Evolutionary conservation across 2,329 filamentous ascomycete genomes (phyloP).

Genomic region (Fusarium sp.): DNA sequence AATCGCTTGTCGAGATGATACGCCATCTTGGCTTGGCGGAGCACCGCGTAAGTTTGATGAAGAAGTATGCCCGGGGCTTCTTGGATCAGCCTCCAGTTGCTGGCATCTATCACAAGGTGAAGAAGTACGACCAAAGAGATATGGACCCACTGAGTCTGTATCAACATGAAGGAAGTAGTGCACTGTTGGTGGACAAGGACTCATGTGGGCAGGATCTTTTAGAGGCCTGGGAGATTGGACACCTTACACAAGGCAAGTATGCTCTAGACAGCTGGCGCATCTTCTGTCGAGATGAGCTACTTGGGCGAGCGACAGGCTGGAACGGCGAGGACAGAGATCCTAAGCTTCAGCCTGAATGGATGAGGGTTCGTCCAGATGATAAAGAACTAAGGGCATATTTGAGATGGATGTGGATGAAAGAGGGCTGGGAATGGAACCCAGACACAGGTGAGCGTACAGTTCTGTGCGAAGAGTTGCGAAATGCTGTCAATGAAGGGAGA

Average conservation of each 20-base stretch:
- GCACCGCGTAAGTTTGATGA: slow-evolving; percentile 71
- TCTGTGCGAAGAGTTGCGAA: slow-evolving; percentile 61
- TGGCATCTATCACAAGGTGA: slow-evolving; percentile 62
- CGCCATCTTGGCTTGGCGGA: slow-evolving; percentile 74
- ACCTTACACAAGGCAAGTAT: slow-evolving; percentile 83
- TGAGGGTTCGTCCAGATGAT: slow-evolving; percentile 80
- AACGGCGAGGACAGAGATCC: slow-evolving; percentile 62
- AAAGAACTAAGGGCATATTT: slow-evolving; percentile 90
- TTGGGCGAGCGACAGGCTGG: slow-evolving; percentile 72
- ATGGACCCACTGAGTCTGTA: slow-evolving; percentile 29
- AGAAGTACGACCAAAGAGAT: slow-evolving; percentile 54
- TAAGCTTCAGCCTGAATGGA: slow-evolving; percentile 87
- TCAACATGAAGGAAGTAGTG: neutral
- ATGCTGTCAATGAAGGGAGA: slow-evolving; percentile 64
- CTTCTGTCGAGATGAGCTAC: slow-evolving; percentile 83
- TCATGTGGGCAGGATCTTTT: slow-evolving; percentile 28
- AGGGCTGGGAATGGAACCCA: slow-evolving; percentile 84
- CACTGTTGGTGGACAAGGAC: neutral
- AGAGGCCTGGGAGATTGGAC: slow-evolving; percentile 81
- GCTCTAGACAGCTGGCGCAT: slow-evolving; percentile 92
- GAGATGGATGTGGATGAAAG: slow-evolving; percentile 90
- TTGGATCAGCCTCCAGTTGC: slow-evolving; percentile 66
- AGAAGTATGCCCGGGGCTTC: slow-evolving; percentile 76
- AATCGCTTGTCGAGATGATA: slow-evolving; percentile 68
- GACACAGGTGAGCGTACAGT: slow-evolving; percentile 69